phyloP scores from a whole-genome alignment of 208 protist genomes.

The Crithidia brevicula region DNA sequence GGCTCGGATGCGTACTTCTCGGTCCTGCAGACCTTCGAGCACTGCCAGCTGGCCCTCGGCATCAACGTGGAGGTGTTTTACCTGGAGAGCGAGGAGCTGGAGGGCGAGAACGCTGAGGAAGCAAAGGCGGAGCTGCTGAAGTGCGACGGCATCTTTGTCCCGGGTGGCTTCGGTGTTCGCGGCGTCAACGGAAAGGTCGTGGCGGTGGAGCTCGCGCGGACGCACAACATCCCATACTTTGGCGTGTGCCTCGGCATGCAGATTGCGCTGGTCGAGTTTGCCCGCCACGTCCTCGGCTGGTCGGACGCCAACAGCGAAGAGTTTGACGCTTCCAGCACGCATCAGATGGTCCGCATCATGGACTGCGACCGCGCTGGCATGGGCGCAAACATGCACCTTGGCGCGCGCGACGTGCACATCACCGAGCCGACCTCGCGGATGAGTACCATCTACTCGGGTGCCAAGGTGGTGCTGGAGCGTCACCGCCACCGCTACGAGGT shows the following conservation, averaged over 20 bases:
- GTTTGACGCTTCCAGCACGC: conserved; percentile 84
- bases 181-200: conserved; percentile 97
- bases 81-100: conserved; percentile 91
- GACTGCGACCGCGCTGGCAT: conserved; percentile 94
- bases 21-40: conserved; percentile 97
- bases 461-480: conserved; percentile 91
- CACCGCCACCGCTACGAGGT: conserved; percentile 99
- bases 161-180: conserved; percentile 98
- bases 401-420: conserved; percentile 88
- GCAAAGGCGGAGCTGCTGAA: conserved; percentile 67
- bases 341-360: conserved; percentile 98
- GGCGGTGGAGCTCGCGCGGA: conserved; percentile 95
- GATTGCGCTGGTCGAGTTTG: conserved; percentile 95
- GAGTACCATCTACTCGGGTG: conserved; percentile 86
- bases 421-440: conserved; percentile 68
- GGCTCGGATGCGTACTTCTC: conserved; percentile 98
- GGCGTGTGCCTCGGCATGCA: conserved; percentile 99
- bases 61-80: conserved; percentile 96
- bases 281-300: conserved; percentile 94
- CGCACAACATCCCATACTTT: conserved; percentile 96
- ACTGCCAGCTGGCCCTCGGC: conserved; percentile 91
- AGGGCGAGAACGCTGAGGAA: conserved; percentile 68
- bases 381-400: conserved; percentile 99
- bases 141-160: conserved; percentile 97
- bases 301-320: conserved; percentile 95